Percentiles rank a stretch among this genome's conserved stretches.
phyloP scores from a whole-genome alignment of 345 rosid species.

The Murraya koenigii region DNA sequence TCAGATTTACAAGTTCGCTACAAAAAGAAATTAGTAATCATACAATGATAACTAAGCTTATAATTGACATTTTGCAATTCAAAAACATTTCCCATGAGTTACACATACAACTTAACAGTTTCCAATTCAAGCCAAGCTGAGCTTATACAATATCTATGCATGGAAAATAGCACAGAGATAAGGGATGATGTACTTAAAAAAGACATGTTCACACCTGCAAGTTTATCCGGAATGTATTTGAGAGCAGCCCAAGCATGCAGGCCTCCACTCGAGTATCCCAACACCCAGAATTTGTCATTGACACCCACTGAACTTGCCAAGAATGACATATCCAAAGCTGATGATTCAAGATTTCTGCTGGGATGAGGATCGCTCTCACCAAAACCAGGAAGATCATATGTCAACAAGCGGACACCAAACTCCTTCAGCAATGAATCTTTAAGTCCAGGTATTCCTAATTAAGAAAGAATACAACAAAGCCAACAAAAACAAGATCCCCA shows the following conservation, averaged over 20 bases:
- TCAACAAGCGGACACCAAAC: constrained; percentile 59
- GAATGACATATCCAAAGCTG: constrained; percentile 53
- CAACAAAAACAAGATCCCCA: constrained; percentile 12
- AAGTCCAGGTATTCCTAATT: constrained; percentile 62
- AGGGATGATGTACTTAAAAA: not conserved
- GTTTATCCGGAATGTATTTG: constrained; percentile 55
- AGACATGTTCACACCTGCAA: constrained; percentile 41
- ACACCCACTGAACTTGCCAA: constrained; percentile 51
- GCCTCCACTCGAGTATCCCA: constrained; percentile 65
- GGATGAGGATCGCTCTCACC: constrained; percentile 80
- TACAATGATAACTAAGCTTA: not conserved
- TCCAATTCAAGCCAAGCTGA: not conserved
- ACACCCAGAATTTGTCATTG: constrained; percentile 60
- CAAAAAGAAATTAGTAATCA: not conserved
- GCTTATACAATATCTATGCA: not conserved
- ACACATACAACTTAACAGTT: not conserved
- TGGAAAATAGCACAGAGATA: not conserved
- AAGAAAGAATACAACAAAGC: not conserved
- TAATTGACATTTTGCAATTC: not conserved
- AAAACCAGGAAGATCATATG: constrained; percentile 80
- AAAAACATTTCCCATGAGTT: no score
- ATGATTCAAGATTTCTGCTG: constrained; percentile 54
- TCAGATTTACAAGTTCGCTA: not conserved
- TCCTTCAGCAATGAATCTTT: constrained; percentile 59
- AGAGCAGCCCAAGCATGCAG: constrained; percentile 79